Base-by-base conservation (phyloP, 305 asterid species). In the Solanum hybrid region DNA sequence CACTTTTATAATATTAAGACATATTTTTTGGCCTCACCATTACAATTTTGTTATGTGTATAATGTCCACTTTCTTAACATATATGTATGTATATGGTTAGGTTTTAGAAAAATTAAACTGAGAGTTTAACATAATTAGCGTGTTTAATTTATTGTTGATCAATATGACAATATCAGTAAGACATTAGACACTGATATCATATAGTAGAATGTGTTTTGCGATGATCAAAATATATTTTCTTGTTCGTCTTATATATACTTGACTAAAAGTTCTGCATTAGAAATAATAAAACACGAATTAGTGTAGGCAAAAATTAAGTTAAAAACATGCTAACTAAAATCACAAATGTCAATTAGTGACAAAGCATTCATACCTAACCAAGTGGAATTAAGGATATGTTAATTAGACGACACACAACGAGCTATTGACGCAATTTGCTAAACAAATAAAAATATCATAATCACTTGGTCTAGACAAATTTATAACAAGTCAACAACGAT, bases 301-400 rank as follows among this genome's bases (percentile, higher is more conserved):
- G 75, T 51, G 73, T 45, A 27, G 88, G 39, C 17, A 45, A 41
- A 83, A 27, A 45, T 83, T 29, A 45, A 83, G 39, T 83, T 29
- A 10, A 29, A 45, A 45, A 0, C 39, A 83, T 45, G 26, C 11
- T 45, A 83, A 45, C 61, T 45, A 83, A 83, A 17, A 29, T 5
- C 27, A 29, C 20, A 36, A 83, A 45, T 83, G 75, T 10, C 27
- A 83, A 83, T 27, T 83, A 45, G 88, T 83, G 88, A 83, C 75
- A 83, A 83, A 83, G 75, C 20, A 45, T 41, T 82, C 20, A 83
- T 34, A 83, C 88, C 88, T 29, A 45, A 83, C 88, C 88, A 83
- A 83, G 88, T 83, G 88, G 75, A 27, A 27, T 36, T 36, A 36
- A 38, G 72, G 39, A 27, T 45, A 45, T 10, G 20, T 37, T 83